These are phyloP conservation scores for Chrysosporium queenslandicum DNA, from an alignment of 2,329 filamentous ascomycete genomes.

Conservation along the genomic window DNA sequence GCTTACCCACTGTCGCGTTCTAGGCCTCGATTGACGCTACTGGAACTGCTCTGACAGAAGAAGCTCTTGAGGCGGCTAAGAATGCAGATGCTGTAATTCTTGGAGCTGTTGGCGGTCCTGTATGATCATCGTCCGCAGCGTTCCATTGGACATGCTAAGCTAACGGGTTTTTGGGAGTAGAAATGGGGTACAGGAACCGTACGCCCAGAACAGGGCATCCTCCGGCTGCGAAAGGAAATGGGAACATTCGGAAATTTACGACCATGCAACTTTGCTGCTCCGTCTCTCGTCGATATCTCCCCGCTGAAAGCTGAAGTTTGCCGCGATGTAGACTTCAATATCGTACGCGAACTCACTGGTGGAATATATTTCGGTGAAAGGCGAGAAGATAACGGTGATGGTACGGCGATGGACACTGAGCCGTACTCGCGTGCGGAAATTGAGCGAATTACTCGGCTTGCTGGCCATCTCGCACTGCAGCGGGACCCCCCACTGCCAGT, in stretches of 20 bases:
- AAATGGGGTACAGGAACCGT: constrained; percentile 86
- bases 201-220: constrained; percentile 84
- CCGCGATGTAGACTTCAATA: constrained; percentile 79
- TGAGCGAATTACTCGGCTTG: constrained; percentile 75
- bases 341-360: constrained; percentile 83
- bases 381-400: constrained; percentile 62
- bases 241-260: constrained; percentile 89
- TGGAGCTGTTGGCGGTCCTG: constrained; percentile 86
- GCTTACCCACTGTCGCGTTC: not conserved
- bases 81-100: constrained; percentile 80
- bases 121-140: constrained; percentile 29
- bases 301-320: constrained; percentile 80
- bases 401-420: constrained; percentile 71
- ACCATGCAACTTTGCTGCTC: constrained; percentile 89
- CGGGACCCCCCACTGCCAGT: constrained; percentile 52
- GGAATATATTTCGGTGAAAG: constrained; percentile 94
- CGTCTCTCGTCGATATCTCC: constrained; percentile 70
- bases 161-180: not conserved
- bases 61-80: constrained; percentile 73
- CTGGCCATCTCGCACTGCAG: constrained; percentile 62
- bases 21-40: constrained; percentile 81
- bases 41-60: constrained; percentile 68
- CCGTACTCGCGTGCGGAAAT: constrained; percentile 77
- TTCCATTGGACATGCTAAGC: not conserved
- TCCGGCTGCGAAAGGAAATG: constrained; percentile 86